A percentile compares a stretch with the other conserved stretches of the same genome.
Conservation (phyloP, 768 basidiomycete genomes). For the Mycena kentingensis region DNA sequence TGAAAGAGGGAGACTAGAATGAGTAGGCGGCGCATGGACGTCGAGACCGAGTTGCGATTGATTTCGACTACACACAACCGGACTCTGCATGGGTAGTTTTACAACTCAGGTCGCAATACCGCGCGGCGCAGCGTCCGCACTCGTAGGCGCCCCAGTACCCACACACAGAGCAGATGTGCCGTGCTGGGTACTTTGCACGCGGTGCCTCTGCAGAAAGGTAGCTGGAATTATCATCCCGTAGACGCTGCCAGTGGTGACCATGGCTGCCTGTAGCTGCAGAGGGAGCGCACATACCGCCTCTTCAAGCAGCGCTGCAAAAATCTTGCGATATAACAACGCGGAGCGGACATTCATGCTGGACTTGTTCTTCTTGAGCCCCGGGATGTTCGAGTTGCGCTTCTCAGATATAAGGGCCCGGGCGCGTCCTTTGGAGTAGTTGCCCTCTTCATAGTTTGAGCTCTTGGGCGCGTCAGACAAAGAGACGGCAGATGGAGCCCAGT, state of each 20-base stretch:
- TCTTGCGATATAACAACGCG: slow-evolving; percentile 83
- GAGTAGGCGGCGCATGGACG: neutral
- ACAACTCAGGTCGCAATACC: slow-evolving; percentile 76
- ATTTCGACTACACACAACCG: no score
- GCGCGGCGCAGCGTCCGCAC: slow-evolving; percentile 75
- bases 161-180: slow-evolving; percentile 81
- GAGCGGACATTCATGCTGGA: slow-evolving; percentile 79
- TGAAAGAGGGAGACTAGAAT: neutral
- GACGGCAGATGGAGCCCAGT: slow-evolving; percentile 6
- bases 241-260: slow-evolving; percentile 47
- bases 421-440: slow-evolving; percentile 27
- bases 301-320: slow-evolving; percentile 67
- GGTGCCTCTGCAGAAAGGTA: slow-evolving; percentile 73
- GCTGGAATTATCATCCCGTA: slow-evolving; percentile 56
- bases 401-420: slow-evolving; percentile 23
- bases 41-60: no score
- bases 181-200: slow-evolving; percentile 62
- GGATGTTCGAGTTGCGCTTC: slow-evolving; percentile 17
- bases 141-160: slow-evolving; percentile 83
- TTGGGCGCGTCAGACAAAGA: slow-evolving; percentile 30
- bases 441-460: slow-evolving; percentile 74
- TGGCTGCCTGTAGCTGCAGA: neutral
- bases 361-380: slow-evolving; percentile 51
- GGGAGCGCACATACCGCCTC: slow-evolving; percentile 66
- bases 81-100: slow-evolving; percentile 76